Evolutionary conservation across 2,329 filamentous ascomycete genomes (phyloP).

Genomic region (Cladosporium phlei): DNA sequence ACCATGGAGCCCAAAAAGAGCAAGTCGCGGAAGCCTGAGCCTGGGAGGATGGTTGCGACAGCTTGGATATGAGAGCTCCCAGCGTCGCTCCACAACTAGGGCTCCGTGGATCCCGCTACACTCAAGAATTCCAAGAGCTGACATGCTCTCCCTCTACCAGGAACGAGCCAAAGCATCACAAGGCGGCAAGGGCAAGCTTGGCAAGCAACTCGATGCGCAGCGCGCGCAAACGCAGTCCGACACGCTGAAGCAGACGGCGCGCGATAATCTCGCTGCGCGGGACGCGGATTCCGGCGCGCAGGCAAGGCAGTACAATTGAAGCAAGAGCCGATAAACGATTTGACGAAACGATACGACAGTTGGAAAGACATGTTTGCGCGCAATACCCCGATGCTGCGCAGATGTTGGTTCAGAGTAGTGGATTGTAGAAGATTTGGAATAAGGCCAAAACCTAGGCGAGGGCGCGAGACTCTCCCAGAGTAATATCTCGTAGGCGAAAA

Average conservation of each 20-base stretch:
- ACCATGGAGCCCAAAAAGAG: not conserved
- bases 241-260: conserved; percentile 63
- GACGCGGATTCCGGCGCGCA: conserved; percentile 62
- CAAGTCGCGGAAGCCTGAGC: not conserved
- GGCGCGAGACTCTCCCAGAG: no score
- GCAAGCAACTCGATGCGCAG: conserved; percentile 66
- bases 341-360: not conserved
- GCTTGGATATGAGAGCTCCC: conserved; percentile 16
- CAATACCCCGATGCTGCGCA: not conserved
- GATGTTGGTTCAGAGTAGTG: no score
- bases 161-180: conserved; percentile 56
- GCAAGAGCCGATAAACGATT: not conserved
- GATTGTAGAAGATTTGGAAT: no score
- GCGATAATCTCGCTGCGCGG: conserved; percentile 59
- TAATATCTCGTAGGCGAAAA: no score
- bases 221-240: conserved; percentile 67
- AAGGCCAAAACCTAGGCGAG: no score
- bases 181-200: conserved; percentile 61
- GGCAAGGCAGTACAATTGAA: conserved; percentile 46
- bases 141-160: conserved; percentile 39
- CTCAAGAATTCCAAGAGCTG: not conserved
- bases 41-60: conserved; percentile 16
- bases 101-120: not conserved
- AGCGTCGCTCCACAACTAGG: not conserved
- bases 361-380: not conserved